Base-by-base conservation (phyloP, 1,139 yeast genomes). In the Meyerozyma athensensis region DNA sequence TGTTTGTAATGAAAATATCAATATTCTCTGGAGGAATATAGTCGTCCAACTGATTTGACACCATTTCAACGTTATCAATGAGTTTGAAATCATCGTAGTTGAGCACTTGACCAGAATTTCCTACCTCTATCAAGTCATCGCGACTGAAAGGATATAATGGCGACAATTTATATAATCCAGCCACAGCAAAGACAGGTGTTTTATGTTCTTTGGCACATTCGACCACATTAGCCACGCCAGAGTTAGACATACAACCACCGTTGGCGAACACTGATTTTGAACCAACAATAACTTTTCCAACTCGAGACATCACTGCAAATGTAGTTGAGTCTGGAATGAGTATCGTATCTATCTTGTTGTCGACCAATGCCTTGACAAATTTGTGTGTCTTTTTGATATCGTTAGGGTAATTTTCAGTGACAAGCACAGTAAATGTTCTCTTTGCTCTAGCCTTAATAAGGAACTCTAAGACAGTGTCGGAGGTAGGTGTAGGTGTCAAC, bases 261-360 rank as follows among this genome's bases (percentile, higher is more conserved):
- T 94, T 92, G 39, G 96, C 96, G 58, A 87, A 84, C 7, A 94
- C 97, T 0, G 96, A 80, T 47, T 86, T 78, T 1, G 97, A 82
- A 17, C 97, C 97, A 43, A 94, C 77, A 43, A 92, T 79, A 19
- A 94, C 98, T 59, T 94, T 94, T 35, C 97, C 97, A 3, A 94
- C 98, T 46, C 97, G 72, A 35, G 97, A 85, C 98, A 94, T 94
- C 36, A 94, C 86, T 0, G 98, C 97, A 60, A 84, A 87, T 0
- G 84, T 89, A 19, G 96, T 84, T 4, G 95, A 76, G 56, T 94
- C 99, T 0, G 98, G 97, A 35, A 94, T 86, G 39, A 94, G 75
- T 3, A 89, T 85, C 1, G 97, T 82, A 46, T 89, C 96, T 39
- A 94, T 87, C 39, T 92, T 86, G 41, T 92, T 87, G 42, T 80